These are phyloP conservation scores for Bodo saltans DNA, from an alignment of 78 protist genomes.

Conservation along the genomic window DNA sequence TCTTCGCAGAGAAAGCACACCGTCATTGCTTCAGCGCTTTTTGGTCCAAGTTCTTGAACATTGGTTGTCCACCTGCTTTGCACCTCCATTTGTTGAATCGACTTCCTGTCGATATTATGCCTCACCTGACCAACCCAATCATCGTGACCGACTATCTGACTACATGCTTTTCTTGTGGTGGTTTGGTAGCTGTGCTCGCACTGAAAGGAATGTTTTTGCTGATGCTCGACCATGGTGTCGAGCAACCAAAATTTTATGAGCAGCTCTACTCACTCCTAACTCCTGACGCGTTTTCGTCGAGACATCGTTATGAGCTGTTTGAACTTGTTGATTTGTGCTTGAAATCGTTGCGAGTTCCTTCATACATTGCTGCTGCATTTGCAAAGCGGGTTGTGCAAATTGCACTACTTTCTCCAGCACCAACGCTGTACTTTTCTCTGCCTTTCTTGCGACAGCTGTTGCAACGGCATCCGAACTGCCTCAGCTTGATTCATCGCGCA, in stretches of 20 bases:
- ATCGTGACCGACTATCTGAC: constrained; percentile 41
- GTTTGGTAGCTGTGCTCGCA: constrained; percentile 60
- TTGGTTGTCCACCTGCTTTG: neutral
- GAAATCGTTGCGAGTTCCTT: constrained; percentile 40
- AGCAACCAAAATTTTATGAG: constrained; percentile 64
- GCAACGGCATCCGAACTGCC: constrained; percentile 51
- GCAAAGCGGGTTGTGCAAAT: constrained; percentile 56
- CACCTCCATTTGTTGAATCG: neutral
- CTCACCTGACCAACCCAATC: constrained; percentile 14
- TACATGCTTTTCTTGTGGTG: constrained; percentile 38
- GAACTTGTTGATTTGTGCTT: constrained; percentile 44
- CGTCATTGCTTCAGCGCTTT: neutral
- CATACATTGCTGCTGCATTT: constrained; percentile 70
- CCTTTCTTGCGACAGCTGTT: constrained; percentile 47
- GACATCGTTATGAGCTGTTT: constrained; percentile 60
- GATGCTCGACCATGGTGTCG: constrained; percentile 63
- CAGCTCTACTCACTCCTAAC: constrained; percentile 53
- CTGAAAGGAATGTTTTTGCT: constrained; percentile 62
- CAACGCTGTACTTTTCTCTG: constrained; percentile 34
- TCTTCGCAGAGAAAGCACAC: neutral
- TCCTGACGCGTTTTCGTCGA: constrained; percentile 48
- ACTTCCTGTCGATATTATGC: neutral
- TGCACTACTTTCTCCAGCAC: constrained; percentile 58
- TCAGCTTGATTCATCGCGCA: constrained; percentile 46
- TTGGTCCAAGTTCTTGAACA: neutral